These are phyloP conservation scores for Exophiala bonariae DNA, from an alignment of 2,329 filamentous ascomycete genomes.

Conservation along the genomic window DNA sequence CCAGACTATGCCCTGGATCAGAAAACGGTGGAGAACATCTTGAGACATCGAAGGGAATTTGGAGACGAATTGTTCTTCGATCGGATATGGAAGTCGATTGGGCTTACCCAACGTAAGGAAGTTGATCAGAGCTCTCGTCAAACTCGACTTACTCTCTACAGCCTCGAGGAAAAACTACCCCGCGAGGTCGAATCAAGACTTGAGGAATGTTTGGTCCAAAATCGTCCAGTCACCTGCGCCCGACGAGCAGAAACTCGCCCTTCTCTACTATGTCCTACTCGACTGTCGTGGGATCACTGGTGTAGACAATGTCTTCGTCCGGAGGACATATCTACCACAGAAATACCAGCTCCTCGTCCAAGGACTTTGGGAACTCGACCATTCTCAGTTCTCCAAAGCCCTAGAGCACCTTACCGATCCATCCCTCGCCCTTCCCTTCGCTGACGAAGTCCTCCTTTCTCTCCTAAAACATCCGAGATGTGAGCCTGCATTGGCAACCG, in stretches of 20 bases:
- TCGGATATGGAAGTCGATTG: conserved; percentile 68
- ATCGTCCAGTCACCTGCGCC: conserved; percentile 66
- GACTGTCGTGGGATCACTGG: conserved; percentile 63
- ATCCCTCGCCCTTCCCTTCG: conserved; percentile 71
- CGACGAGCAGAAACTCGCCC: conserved; percentile 75
- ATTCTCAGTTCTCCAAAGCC: conserved; percentile 54
- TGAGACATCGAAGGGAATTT: conserved; percentile 65
- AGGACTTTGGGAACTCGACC: conserved; percentile 79
- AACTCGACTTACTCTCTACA: conserved; percentile 2
- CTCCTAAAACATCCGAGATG: conserved; percentile 55
- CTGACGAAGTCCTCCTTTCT: conserved; percentile 79
- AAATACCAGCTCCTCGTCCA: conserved; percentile 80
- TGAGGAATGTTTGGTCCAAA: conserved; percentile 69
- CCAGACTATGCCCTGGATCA: conserved; percentile 63
- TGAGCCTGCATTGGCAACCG: conserved; percentile 67
- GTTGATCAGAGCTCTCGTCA: conserved; percentile 12
- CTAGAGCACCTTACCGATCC: conserved; percentile 77
- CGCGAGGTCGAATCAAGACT: conserved; percentile 66
- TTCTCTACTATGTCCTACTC: conserved; percentile 80
- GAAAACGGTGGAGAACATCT: conserved; percentile 62
- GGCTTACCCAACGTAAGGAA: conserved; percentile 65
- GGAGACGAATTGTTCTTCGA: conserved; percentile 77
- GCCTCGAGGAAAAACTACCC: conserved; percentile 68
- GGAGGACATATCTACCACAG: conserved; percentile 64
- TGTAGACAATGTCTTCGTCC: conserved; percentile 60